phyloP scores from a whole-genome alignment of 2,329 filamentous ascomycete genomes.

The Pyrenophora graminea region DNA sequence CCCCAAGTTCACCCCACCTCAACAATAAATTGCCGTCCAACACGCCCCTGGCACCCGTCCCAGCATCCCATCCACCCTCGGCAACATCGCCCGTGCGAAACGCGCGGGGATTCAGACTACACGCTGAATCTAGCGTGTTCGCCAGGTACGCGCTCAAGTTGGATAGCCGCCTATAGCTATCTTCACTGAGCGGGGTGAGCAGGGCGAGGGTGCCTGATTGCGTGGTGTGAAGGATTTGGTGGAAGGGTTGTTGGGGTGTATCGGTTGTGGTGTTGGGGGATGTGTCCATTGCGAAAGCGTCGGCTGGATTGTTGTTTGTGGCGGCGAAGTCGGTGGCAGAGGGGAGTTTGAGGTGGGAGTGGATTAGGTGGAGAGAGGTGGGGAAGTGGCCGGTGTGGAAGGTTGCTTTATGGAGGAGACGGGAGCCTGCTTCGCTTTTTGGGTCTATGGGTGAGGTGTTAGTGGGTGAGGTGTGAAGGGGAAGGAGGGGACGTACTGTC shows the following conservation, averaged over 20 bases:
- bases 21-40: conserved; percentile 78
- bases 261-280: neutral
- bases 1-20: conserved; percentile 76
- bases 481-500: conserved; percentile 67
- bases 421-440: conserved; percentile 86
- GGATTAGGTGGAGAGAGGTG: conserved; percentile 74
- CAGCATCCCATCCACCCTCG: conserved; percentile 35
- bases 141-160: conserved; percentile 80
- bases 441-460: conserved; percentile 65
- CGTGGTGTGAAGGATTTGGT: conserved; percentile 39
- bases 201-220: conserved; percentile 75
- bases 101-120: conserved; percentile 80
- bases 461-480: neutral
- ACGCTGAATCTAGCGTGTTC: conserved; percentile 74
- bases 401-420: conserved; percentile 82
- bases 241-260: conserved; percentile 16
- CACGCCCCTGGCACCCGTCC: conserved; percentile 63
- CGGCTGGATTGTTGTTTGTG: conserved; percentile 42
- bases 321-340: conserved; percentile 31
- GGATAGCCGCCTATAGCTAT: conserved; percentile 79
- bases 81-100: conserved; percentile 63
- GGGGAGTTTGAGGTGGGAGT: conserved; percentile 62
- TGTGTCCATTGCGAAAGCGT: conserved; percentile 8
- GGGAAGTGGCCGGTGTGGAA: conserved; percentile 85
- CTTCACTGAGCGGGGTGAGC: conserved; percentile 76